Evolutionary conservation across 306 rosid species (phyloP).

Genomic region (cucumber (Cucumis sativus)): Cucumber_9930_V3 NC_026659.2:31381501-31382000

Average conservation of each 20-base stretch:
- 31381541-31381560: slow-evolving; percentile 36
- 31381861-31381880: no score
- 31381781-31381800: slow-evolving; percentile 18
- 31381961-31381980: no score
- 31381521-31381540: slow-evolving; percentile 16
- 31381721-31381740: slow-evolving; percentile 10
- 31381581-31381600: slow-evolving; percentile 40
- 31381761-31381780: slow-evolving; percentile 8
- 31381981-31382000: no score
- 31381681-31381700: slow-evolving; percentile 24
- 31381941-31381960: no score
- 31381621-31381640: slow-evolving; percentile 30
- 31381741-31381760: slow-evolving; percentile 5
- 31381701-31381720: slow-evolving; percentile 19
- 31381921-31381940: no score
- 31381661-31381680: slow-evolving; percentile 42
- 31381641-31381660: slow-evolving; percentile 44
- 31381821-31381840: no score
- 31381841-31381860: no score
- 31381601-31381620: slow-evolving; percentile 55
- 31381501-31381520: slow-evolving; percentile 35
- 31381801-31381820: slow-evolving; percentile 31
- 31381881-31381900: no score
- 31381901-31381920: no score
- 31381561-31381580: slow-evolving; percentile 23